Base-by-base conservation (phyloP, 2,329 filamentous ascomycete genomes). In the Arthrobotrys entomopaga region DNA sequence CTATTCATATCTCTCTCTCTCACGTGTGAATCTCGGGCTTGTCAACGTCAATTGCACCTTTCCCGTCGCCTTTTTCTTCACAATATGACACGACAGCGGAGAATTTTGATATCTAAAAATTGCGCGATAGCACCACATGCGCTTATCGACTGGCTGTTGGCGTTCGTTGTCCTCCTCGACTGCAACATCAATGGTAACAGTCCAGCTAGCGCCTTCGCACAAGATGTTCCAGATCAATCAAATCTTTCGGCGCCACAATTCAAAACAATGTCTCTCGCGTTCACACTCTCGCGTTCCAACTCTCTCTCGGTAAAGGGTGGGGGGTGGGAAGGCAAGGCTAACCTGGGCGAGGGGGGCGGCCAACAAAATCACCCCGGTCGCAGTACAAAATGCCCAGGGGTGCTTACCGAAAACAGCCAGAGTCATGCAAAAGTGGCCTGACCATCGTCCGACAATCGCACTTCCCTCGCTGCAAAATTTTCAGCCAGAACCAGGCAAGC, bases 351-450 rank as follows among this genome's bases (percentile, higher is more conserved):
- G 29, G 29, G 29, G 29, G 29, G 6, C n/a, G n/a, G n/a, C n/a
- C n/a, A 29, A 53, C n/a, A 40, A 58, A n/a, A 46, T 7, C 8
- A 59, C 52, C 69, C 69, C 50, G 50, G 70, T 67, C 63, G 56
- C 61, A 59, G 63, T 56, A 54, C 7, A 34, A 50, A 50, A 50
- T 48, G 52, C 63, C 70, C 56, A 67, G 54, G 57, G 52, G 42
- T 63, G 49, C 49, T n/a, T 29, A 66, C 70, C 70, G 40, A 74
- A 74, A 67, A 22, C 70, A 67, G 70, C 60, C 29, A 49, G 11
- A 16, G 56, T 67, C 57, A 74, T 74, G 70, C 70, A 67, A 64
- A 67, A 74, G 70, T 74, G 70, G 70, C 70, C 70, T 74, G 70
- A 74, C 70, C 70, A 74, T 74, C 13, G 70, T 74, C 70, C 70